Evolutionary conservation across 1,139 yeast genomes (phyloP), one percentile per base, ranked within the genome.

Genomic region (Suhomyces atakaporum): DNA sequence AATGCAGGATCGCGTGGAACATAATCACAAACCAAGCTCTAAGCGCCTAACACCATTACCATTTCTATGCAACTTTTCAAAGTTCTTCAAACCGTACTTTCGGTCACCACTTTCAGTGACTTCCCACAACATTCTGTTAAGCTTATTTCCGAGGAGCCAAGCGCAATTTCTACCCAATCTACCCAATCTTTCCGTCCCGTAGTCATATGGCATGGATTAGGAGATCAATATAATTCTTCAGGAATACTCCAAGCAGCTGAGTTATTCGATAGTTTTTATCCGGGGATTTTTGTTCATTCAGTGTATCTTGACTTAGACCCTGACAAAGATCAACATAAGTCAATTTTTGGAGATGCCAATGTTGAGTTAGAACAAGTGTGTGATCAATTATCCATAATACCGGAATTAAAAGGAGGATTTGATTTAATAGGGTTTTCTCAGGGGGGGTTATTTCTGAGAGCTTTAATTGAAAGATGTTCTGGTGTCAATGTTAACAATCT

Each of bases 131-230:
- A 22, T 22, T 7, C 24, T 10, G 24, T 22, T 10, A 22, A 22
- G 11, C n/a, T 22, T n/a, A 10, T 22, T n/a, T 5, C 12, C 24
- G n/a, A n/a, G 12, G 6, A 22, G 5, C 5, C 5, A 22, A 5
- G 12, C 6, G 6, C n/a, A 22, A 22, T 7, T 22, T 6, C n/a
- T 7, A 10, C 5, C 24, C 12, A 5, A 6, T 8, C 24, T 22
- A 6, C 5, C 9, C 14, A 24, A 12, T 5, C 32, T 3, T 33
- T n/a, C 18, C 25, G 57, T 30, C 89, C 90, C 0, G 73, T 85
- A 3, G 87, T 86, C 2, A 52, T 86, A 27, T 86, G 95, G 95
- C 95, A 86, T 51, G 95, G 95, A 0, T 69, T 86, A 50, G 94
- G 95, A 0, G 95, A 86, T 55, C 69, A 76, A 13, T 85, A 80